phyloP scores from a whole-genome alignment of 2,329 filamentous ascomycete genomes.

The Corinectria fuckeliana region DNA sequence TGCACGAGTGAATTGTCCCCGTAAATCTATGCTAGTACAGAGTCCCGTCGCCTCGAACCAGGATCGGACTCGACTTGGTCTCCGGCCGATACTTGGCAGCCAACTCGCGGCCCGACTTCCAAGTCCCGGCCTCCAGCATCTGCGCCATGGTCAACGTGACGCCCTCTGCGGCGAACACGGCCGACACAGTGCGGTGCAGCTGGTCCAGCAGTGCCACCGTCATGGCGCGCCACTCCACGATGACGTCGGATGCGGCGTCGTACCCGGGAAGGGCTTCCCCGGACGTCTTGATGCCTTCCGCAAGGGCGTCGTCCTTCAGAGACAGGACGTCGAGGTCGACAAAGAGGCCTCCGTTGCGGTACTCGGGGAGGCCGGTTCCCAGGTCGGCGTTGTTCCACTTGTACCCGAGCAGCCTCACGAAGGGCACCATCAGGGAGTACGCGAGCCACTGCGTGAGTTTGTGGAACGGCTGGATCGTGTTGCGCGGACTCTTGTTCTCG shows the following conservation, averaged over 20 bases:
- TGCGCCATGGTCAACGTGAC: conserved; percentile 53
- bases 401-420: conserved; percentile 58
- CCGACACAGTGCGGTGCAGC: conserved; percentile 51
- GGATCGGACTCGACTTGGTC: conserved; percentile 82
- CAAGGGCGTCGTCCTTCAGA: conserved; percentile 53
- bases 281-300: conserved; percentile 52
- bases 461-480: conserved; percentile 58
- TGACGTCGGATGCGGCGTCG: conserved; percentile 60
- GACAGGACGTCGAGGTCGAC: conserved; percentile 63
- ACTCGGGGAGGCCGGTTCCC: conserved; percentile 73
- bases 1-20: neutral
- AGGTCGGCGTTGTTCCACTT: conserved; percentile 60
- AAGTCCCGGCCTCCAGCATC: conserved; percentile 59
- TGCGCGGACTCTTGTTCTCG: neutral
- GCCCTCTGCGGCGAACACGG: conserved; percentile 40
- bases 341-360: conserved; percentile 74
- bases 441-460: conserved; percentile 76
- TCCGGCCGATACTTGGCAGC: conserved; percentile 80
- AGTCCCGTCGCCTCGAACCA: conserved; percentile 82
- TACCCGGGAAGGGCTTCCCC: conserved; percentile 56
- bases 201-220: conserved; percentile 63
- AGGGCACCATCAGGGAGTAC: conserved; percentile 74
- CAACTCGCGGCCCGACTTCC: conserved; percentile 77
- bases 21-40: conserved; percentile 74
- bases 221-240: conserved; percentile 67